Evolutionary conservation across 2,329 filamentous ascomycete species (phyloP), one percentile per base, ranked within the genome.

Genomic region (Fusarium sp.): DNA sequence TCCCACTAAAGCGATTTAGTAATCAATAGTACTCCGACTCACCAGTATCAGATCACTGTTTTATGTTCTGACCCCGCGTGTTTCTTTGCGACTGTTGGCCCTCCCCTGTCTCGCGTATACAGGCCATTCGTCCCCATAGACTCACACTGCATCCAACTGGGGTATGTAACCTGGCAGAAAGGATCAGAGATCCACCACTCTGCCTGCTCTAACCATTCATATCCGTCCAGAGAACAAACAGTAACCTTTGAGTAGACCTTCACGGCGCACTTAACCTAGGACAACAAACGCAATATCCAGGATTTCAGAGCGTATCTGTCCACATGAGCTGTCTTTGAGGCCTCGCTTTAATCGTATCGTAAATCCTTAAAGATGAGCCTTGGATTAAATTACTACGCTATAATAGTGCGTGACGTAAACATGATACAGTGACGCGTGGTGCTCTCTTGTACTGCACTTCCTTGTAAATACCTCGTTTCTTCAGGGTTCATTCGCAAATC

Each of bases 1-100:
- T 35, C 1, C 8, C 1, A 16, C 1, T 35, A 7, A 3, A 5
- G 20, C 10, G 4, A 30, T 30, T 30, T 6, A 3, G 5, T n/a
- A 30, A 16, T 7, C n/a, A 5, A 47, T 16, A 30, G 10, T 2
- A 11, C 7, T 11, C 3, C 10, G 15, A 8, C 5, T 24, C 7
- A 8, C 7, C 16, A 14, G 12, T 22, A 26, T 35, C n/a, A 26
- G 7, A 12, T 12, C 48, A 11, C n/a, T 24, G 1, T 5, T 26
- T 26, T 18, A 4, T 12, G 16, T 20, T 20, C 20, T 22, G 3
- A 22, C 50, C 20, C 14, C 14, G 33, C 50, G 7, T 28, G 24
- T n/a, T 39, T 28, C 6, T 36, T 9, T 26, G 2, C 5, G 12
- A 3, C 18, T 28, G 33, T 53, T 53, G 33, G 50, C 16, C 33